Conservation (phyloP, 345 rosid genomes). For the Adansonia digitata region DNA sequence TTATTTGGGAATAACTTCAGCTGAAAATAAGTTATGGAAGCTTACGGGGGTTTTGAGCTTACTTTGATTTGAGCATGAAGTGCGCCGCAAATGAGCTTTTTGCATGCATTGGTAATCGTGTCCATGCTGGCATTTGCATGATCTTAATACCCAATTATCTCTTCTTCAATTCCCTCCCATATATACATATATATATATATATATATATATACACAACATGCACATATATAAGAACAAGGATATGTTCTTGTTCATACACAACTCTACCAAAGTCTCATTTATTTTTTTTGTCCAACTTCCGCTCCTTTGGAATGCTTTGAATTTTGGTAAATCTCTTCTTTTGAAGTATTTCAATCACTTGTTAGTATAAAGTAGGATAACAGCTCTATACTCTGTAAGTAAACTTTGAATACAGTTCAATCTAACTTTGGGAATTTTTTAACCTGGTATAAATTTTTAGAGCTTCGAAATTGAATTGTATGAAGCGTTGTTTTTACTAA, state of each 20-base stretch:
- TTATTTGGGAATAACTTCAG: not conserved
- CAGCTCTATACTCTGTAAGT: not conserved
- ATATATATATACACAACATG: too few relatives aligned
- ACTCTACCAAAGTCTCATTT: not conserved
- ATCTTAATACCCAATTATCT: too few relatives aligned
- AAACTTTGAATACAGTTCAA: not conserved
- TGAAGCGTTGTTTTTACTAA: not conserved
- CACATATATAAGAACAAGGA: not conserved
- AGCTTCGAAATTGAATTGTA: not conserved
- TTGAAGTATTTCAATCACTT: too few relatives aligned
- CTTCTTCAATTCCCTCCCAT: too few relatives aligned
- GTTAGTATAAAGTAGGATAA: too few relatives aligned
- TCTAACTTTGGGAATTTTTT: too few relatives aligned
- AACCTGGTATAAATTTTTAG: not conserved
- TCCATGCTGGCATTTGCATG: not conserved
- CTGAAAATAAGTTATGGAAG: not conserved
- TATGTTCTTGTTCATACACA: not conserved
- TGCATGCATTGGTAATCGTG: not conserved
- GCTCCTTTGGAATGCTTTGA: not conserved
- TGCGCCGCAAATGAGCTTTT: slow-evolving; percentile 10
- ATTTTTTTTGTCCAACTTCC: not conserved
- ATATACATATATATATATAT: too few relatives aligned
- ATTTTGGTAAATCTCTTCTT: not conserved
- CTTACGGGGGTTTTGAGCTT: too few relatives aligned
- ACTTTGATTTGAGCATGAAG: not conserved